These are phyloP conservation scores for Corynascus novoguineensis DNA, from an alignment of 495 filamentous ascomycete genomes.

Conservation along the genomic window DNA sequence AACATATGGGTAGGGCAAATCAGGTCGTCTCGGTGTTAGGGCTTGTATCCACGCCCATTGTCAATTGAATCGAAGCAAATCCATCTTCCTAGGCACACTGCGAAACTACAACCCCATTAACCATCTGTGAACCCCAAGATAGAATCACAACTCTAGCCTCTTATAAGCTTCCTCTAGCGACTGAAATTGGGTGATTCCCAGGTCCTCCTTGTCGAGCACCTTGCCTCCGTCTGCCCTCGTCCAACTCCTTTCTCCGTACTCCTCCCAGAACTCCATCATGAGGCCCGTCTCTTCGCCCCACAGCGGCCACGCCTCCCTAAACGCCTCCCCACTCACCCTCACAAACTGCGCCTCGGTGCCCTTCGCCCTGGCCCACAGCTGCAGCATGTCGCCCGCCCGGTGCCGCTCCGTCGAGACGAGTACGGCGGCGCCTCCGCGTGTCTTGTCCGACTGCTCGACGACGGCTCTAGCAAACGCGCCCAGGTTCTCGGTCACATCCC, in stretches of 20 bases:
- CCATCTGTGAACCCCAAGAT: no score
- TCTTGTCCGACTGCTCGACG: constrained; percentile 33
- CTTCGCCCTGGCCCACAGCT: constrained; percentile 33
- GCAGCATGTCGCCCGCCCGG: constrained; percentile 32
- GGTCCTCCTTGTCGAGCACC: constrained; percentile 16
- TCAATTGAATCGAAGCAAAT: no score
- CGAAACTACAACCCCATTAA: no score
- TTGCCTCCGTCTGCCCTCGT: constrained; percentile 15
- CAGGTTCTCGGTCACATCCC: constrained; percentile 36
- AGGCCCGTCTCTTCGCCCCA: constrained; percentile 36
- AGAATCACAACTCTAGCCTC: background rate
- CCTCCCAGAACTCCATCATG: constrained; percentile 40
- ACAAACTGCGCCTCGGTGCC: constrained; percentile 27
- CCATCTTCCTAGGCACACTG: no score
- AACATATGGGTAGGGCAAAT: no score
- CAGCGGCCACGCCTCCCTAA: constrained; percentile 31
- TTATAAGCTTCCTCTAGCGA: constrained; percentile 16
- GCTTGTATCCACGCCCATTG: no score
- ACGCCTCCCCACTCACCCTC: constrained; percentile 22
- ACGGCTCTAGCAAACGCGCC: constrained; percentile 37
- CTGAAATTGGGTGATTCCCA: constrained; percentile 17
- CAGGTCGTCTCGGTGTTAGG: no score
- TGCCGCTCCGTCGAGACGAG: constrained; percentile 25
- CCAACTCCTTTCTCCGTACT: constrained; percentile 32
- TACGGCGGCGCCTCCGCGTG: constrained; percentile 30